phyloP scores from a whole-genome alignment of 352 stramenopile genomes.

The Globisporangium barbulae region DNA sequence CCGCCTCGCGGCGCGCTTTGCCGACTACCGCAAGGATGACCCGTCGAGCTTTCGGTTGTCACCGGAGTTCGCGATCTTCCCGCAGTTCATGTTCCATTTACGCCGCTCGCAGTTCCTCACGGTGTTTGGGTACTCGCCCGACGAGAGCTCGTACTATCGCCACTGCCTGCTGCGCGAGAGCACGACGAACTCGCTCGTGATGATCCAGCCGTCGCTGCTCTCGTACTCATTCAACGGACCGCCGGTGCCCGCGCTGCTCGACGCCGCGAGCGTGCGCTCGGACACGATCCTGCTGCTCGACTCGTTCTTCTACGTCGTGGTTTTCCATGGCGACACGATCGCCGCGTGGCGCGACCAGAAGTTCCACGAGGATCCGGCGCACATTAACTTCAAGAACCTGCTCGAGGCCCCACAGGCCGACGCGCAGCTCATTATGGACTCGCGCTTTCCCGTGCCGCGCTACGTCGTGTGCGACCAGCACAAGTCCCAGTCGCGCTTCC shows the following conservation, averaged over 20 bases:
- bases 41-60: constrained; percentile 95
- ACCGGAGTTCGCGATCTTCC: constrained; percentile 98
- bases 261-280: constrained; percentile 91
- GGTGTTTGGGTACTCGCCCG: constrained; percentile 98
- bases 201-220: constrained; percentile 99
- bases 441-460: constrained; percentile 97
- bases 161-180: constrained; percentile 94
- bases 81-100: constrained; percentile 99
- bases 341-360: constrained; percentile 97
- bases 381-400: constrained; percentile 98
- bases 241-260: constrained; percentile 87
- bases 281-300: constrained; percentile 99
- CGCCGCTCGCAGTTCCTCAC: constrained; percentile 99
- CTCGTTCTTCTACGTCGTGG: constrained; percentile 99
- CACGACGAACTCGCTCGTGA: constrained; percentile 98
- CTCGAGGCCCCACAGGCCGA: constrained; percentile 97
- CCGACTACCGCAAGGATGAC: constrained; percentile 98
- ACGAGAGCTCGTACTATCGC: constrained; percentile 98
- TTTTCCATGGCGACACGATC: constrained; percentile 99
- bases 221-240: constrained; percentile 96
- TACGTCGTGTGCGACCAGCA: constrained; percentile 99
- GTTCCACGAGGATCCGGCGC: constrained; percentile 92
- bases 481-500: constrained; percentile 98
- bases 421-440: constrained; percentile 99
- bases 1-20: constrained; percentile 98